Evolutionary conservation across 352 stramenopile species (phyloP), one percentile per base, ranked within the genome.

Genomic region (Phytopythium mirpurense): DNA sequence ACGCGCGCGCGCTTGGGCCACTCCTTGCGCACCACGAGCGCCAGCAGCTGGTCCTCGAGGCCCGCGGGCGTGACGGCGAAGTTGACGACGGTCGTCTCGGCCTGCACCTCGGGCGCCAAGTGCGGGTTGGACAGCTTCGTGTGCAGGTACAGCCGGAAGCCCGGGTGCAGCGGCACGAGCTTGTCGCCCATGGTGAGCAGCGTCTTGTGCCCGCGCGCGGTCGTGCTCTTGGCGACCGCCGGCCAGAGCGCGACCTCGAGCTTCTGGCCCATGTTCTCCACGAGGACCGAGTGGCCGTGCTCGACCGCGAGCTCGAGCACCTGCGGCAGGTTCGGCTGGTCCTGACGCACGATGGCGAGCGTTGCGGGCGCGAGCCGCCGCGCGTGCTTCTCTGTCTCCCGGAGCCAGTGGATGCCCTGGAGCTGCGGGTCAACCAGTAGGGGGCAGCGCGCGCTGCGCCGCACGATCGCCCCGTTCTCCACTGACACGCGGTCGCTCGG

Each of bases 41-140:
- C 52, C 18, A 97, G 62, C 0, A 98, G 59, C 34, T 98, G 88
- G 42, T 97, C 91, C 56, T 97, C 91, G 15, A 98, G 67, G 1
- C 90, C 91, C 50, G 80, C 66, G 27, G 91, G 76, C 2, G 91
- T 97, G 29, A 97, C 90, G 4, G 87, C 77, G 67, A 97, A 98
- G 58, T 97, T 97, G 46, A 98, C 86, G 29, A 97, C 62, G 10
- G 89, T 94, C 5, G 86, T 92, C 59, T 97, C 88, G 12, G 90
- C 90, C 56, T 97, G 89, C 7, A 98, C 49, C 55, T 97, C 91
- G 0, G 91, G 90, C 16, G 86, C 86, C 34, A 94, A 96, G 58
- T 97, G 88, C 15, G 91, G 91, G 32, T 97, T 97, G n/a, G 83
- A 94, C 0, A 97, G 70, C 54, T 96, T 98, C 2, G 91, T 98